Conservation (phyloP, 257 asterid genomes). For the Nicotiana obtusifolia region DNA sequence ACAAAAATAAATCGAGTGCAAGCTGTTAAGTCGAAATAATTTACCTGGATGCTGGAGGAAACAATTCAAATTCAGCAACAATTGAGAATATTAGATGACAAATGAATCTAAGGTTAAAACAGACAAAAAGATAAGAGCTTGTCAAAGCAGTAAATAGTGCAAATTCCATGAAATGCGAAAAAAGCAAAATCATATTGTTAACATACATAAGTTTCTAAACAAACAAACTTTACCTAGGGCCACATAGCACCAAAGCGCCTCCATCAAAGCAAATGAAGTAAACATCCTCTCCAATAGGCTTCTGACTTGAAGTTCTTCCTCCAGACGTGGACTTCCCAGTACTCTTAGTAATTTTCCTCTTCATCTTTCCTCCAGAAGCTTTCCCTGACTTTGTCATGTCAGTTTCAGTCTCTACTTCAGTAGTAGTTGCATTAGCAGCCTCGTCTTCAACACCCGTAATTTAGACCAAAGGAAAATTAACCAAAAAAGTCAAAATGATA, state of each 20-base stretch:
- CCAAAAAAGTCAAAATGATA: no score
- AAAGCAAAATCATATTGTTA: not conserved
- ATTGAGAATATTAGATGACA: no score
- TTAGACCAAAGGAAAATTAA: no score
- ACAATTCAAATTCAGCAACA: no score
- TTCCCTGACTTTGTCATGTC: conserved; percentile 54
- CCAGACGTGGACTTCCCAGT: conserved; percentile 34
- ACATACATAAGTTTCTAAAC: not conserved
- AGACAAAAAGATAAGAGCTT: no score
- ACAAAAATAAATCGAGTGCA: no score
- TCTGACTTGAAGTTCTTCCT: conserved; percentile 42
- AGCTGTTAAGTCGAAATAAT: no score
- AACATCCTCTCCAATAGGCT: conserved; percentile 72
- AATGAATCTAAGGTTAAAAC: no score
- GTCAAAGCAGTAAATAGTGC: no score
- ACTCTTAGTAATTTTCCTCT: conserved; percentile 53
- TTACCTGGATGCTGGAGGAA: no score
- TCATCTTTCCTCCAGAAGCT: conserved; percentile 58
- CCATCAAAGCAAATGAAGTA: conserved; percentile 99
- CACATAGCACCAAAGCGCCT: conserved; percentile 86
- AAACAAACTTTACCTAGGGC: conserved; percentile 58
- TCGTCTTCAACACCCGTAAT: conserved; percentile 46
- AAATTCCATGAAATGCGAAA: not conserved
- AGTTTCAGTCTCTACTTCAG: conserved; percentile 72
- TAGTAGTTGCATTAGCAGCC: conserved; percentile 44